A percentile compares a stretch with the other conserved stretches of the same genome.
Conservation (phyloP, 2,329 filamentous ascomycete species). For the Chrysosporium keratinophilum region DNA sequence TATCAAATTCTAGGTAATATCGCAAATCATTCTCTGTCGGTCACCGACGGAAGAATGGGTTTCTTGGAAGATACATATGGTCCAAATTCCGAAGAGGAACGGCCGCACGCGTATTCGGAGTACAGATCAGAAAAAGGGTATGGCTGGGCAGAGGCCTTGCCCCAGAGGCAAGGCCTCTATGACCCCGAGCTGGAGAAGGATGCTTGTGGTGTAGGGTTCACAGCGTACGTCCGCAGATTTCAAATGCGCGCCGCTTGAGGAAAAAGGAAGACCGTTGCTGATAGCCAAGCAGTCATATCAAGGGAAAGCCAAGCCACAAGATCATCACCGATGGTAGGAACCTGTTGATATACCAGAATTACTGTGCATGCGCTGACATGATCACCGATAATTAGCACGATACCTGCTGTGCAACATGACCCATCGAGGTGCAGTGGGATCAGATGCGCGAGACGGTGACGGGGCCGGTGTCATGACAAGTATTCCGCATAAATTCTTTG, state of each 20-base stretch:
- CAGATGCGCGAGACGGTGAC: constrained; percentile 94
- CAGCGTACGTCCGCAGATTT: constrained; percentile 56
- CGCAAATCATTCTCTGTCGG: constrained; percentile 30
- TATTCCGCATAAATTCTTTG: constrained; percentile 94
- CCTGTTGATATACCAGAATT: neutral
- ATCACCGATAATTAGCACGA: constrained; percentile 48
- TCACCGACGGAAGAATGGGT: constrained; percentile 42
- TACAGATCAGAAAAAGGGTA: constrained; percentile 53
- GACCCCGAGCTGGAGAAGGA: constrained; percentile 95
- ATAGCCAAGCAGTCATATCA: constrained; percentile 59
- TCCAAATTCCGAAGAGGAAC: constrained; percentile 38
- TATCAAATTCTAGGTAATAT: neutral
- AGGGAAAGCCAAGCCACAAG: constrained; percentile 94
- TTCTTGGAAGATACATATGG: constrained; percentile 41
- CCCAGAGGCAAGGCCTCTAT: constrained; percentile 97
- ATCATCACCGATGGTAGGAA: constrained; percentile 90
- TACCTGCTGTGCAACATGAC: constrained; percentile 99
- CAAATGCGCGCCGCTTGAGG: neutral
- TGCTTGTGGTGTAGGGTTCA: constrained; percentile 98
- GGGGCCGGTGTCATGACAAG: constrained; percentile 99
- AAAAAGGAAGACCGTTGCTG: neutral
- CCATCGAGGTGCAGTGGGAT: constrained; percentile 95
- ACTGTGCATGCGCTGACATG: neutral
- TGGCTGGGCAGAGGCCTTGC: constrained; percentile 90
- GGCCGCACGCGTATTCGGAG: constrained; percentile 42